Conservation (phyloP, 2,329 filamentous ascomycete species). For the Hymenoscyphus fructigenus region DNA sequence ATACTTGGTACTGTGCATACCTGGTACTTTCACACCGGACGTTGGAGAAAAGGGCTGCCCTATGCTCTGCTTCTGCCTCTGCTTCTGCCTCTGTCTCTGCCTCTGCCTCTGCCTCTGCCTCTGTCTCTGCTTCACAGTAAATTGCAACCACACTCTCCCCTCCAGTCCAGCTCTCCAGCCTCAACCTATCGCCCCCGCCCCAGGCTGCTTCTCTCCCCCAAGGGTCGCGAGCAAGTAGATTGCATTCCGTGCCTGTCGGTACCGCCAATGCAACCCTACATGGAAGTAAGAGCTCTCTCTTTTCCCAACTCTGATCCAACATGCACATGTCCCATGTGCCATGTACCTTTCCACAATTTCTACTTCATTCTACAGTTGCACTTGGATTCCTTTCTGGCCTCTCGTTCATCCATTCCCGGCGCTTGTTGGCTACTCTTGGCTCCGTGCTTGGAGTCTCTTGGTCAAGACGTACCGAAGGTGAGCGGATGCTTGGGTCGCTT, state of each 20-base stretch:
- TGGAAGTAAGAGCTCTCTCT: neutral
- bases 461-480: neutral
- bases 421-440: neutral
- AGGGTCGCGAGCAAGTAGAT: neutral
- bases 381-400: too few relatives aligned
- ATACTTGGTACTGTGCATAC: neutral
- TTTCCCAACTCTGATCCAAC: neutral
- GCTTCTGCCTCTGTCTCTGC: neutral
- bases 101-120: neutral
- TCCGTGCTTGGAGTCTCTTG: neutral
- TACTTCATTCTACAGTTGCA: too few relatives aligned
- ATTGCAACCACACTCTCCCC: neutral
- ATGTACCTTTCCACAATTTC: too few relatives aligned
- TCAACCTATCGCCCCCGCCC: neutral
- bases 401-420: neutral
- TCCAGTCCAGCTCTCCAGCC: neutral
- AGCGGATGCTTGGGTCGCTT: neutral
- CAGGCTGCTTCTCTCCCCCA: neutral
- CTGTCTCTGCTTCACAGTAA: neutral
- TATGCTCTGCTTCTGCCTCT: neutral
- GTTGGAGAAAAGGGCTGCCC: neutral
- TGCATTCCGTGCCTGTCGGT: neutral
- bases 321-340: neutral
- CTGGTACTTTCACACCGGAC: neutral
- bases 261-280: neutral